A percentile compares a stretch with the other conserved stretches of the same genome.
Evolutionary conservation across 805 yeast species (phyloP).

Genomic region (Candida boleticola): DNA sequence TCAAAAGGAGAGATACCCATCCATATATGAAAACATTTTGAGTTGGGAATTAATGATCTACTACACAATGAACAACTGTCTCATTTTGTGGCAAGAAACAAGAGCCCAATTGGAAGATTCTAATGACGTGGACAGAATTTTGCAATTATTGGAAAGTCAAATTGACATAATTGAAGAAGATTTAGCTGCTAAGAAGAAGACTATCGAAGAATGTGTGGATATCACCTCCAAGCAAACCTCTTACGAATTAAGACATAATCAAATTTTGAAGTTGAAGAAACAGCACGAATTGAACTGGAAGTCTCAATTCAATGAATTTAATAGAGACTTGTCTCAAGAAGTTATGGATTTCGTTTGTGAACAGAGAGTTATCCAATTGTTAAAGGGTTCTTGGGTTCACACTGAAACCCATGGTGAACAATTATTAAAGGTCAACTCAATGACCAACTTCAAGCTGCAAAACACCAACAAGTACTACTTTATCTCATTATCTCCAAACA

Average conservation of each 20-base stretch:
- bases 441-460: conserved; percentile 5
- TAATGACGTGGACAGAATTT: conserved; percentile 52
- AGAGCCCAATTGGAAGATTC: conserved; percentile 42
- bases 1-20: conserved; percentile 29
- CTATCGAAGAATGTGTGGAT: conserved; percentile 46
- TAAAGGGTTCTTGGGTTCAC: conserved; percentile 81
- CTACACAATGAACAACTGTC: conserved; percentile 53
- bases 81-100: conserved; percentile 66
- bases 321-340: conserved; percentile 49
- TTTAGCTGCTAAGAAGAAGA: conserved; percentile 15
- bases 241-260: conserved; percentile 52
- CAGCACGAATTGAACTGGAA: conserved; percentile 44
- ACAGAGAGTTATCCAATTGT: conserved; percentile 67
- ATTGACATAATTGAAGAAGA: conserved; percentile 27
- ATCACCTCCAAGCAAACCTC: conserved; percentile 42
- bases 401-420: conserved; percentile 51
- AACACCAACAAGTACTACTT: conserved; percentile 44
- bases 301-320: conserved; percentile 45
- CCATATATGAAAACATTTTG: conserved; percentile 39
- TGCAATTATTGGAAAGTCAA: conserved; percentile 40
- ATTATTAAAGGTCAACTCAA: conserved; percentile 13
- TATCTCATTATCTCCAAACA: conserved; percentile 64
- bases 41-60: conserved; percentile 56
- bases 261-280: conserved; percentile 43
- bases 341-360: conserved; percentile 70